These are phyloP conservation scores for Ballota nigra DNA, from an alignment of 257 asterid genomes.

Conservation along the genomic window DNA sequence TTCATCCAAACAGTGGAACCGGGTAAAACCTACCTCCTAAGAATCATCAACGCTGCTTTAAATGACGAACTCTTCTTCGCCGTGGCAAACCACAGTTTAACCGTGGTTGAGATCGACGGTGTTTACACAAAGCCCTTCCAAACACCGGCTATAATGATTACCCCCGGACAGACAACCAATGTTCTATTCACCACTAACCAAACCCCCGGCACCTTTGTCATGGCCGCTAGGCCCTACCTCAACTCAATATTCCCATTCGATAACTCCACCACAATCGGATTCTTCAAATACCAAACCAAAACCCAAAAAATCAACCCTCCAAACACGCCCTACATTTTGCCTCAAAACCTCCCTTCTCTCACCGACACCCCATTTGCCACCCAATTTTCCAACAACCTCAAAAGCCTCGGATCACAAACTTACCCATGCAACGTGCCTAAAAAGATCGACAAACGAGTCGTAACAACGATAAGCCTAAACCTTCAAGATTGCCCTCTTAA, in stretches of 20 bases:
- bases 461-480: slow-evolving; percentile 60
- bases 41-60: slow-evolving; percentile 78
- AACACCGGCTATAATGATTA: slow-evolving; percentile 59
- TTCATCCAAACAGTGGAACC: slow-evolving; percentile 47
- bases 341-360: slow-evolving; percentile 56
- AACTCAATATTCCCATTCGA: slow-evolving; percentile 66
- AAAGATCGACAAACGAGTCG: slow-evolving; percentile 43
- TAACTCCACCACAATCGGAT: slow-evolving; percentile 68
- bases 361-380: slow-evolving; percentile 63
- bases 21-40: slow-evolving; percentile 66
- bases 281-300: slow-evolving; percentile 47
- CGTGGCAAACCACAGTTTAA: slow-evolving; percentile 55
- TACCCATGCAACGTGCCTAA: slow-evolving; percentile 75
- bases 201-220: slow-evolving; percentile 37
- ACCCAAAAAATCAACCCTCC: not conserved
- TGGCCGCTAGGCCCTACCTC: slow-evolving; percentile 85
- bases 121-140: slow-evolving; percentile 65
- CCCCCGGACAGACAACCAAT: slow-evolving; percentile 83
- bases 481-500: slow-evolving; percentile 76
- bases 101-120: slow-evolving; percentile 74
- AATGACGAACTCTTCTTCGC: slow-evolving; percentile 80
- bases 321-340: slow-evolving; percentile 35
- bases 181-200: slow-evolving; percentile 65
- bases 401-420: slow-evolving; percentile 51
- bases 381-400: slow-evolving; percentile 33